Conservation (phyloP, 345 rosid genomes). For the Syzygium aromaticum region DNA sequence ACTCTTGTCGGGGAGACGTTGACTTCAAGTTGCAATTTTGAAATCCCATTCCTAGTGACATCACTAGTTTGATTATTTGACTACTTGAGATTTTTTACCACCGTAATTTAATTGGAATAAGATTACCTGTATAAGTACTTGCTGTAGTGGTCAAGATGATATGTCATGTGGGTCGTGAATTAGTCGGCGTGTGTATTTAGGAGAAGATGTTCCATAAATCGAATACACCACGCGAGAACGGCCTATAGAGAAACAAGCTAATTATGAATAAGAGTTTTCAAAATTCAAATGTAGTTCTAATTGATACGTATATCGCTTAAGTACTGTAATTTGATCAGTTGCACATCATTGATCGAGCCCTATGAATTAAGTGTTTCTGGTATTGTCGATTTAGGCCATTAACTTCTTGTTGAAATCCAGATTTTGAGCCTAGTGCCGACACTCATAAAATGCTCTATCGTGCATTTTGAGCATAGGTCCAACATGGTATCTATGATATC, state of each 20-base stretch:
- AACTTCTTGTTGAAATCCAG: too few species aligned
- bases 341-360: neutral
- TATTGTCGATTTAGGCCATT: too few species aligned
- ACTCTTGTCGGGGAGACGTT: neutral
- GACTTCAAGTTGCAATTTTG: neutral
- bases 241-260: neutral
- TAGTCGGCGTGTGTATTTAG: neutral
- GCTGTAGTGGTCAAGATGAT: neutral
- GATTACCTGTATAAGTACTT: neutral
- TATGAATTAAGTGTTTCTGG: neutral
- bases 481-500: neutral
- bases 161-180: neutral
- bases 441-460: neutral
- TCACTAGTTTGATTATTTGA: neutral
- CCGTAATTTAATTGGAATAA: neutral
- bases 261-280: neutral
- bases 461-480: neutral
- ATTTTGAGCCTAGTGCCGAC: neutral
- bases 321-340: neutral
- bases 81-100: neutral
- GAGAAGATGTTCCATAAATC: neutral
- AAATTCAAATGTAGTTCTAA: neutral
- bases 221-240: neutral
- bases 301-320: neutral
- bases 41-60: neutral